Evolutionary conservation across 352 stramenopile genomes (phyloP), one percentile per base, ranked within the genome.

Genomic region (Globisporangium barbulae): DNA sequence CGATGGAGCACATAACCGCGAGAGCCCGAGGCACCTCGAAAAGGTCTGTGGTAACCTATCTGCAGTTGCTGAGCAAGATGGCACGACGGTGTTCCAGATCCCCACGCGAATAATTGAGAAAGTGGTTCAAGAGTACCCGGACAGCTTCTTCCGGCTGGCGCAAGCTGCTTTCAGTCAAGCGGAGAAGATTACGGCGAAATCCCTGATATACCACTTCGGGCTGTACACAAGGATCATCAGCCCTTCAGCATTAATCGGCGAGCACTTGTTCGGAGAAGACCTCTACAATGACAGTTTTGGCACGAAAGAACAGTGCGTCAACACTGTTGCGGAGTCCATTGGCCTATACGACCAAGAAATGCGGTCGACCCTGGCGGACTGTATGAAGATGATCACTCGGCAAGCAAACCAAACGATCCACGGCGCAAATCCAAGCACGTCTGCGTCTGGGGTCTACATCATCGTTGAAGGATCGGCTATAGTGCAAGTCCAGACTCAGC

Each of bases 151-250:
- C 37, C 84, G 85, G 37, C 66, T 94, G 1, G 75, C 83, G 4
- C 85, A 96, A 67, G 76, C 83, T 3, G 78, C 81, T 15, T 63
- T 96, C 21, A 90, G 75, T 59, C 87, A 96, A 76, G 77, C 91
- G 31, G 85, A 96, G 64, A 89, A 88, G 50, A 90, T 96, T 58
- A 93, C 87, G 2, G 64, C 77, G 5, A 90, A 89, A 50, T 87
- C 87, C 8, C 61, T 96, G 7, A 77, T 93, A 25, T 81, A 96
- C 55, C 86, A 96, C 54, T 96, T 96, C 67, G 87, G 87, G 9
- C 57, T 93, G 8, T 64, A 68, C 7, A 65, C 68, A 0, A 74
- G 79, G 62, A 79, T 86, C n/a, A 66, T 86, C 33, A 63, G 65
- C 15, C 68, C 70, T 0, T 61, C 50, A 10, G 67, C 74, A 2